Evolutionary conservation across 805 yeast genomes (phyloP).

Genomic region (Pichia eremophila): DNA sequence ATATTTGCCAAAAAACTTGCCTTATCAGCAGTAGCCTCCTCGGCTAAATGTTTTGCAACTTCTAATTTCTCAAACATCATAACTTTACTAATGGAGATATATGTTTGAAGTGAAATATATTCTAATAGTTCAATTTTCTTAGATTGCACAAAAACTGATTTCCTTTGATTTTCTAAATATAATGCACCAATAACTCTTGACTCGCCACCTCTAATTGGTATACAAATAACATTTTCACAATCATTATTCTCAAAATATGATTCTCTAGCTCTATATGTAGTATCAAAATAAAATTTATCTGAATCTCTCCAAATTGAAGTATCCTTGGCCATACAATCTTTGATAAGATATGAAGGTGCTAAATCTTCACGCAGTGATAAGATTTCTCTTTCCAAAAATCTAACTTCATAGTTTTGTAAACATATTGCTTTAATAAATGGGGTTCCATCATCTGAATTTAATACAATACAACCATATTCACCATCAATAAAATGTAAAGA

Average conservation of each 20-base stretch:
- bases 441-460: constrained; percentile 22
- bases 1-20: constrained; percentile 45
- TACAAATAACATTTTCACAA: constrained; percentile 31
- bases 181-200: constrained; percentile 35
- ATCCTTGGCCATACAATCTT: constrained; percentile 31
- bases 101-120: constrained; percentile 42
- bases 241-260: constrained; percentile 30
- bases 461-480: constrained; percentile 26
- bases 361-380: constrained; percentile 31
- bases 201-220: constrained; percentile 34
- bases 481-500: constrained; percentile 24
- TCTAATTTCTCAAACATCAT: constrained; percentile 39
- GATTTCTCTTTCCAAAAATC: constrained; percentile 26
- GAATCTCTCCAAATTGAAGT: constrained; percentile 28
- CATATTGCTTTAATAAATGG: constrained; percentile 24
- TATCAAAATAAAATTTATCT: constrained; percentile 27
- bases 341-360: constrained; percentile 33
- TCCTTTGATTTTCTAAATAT: constrained; percentile 31
- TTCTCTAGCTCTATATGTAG: constrained; percentile 28
- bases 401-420: constrained; percentile 20
- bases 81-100: constrained; percentile 41
- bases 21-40: constrained; percentile 45
- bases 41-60: constrained; percentile 43
- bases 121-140: constrained; percentile 31
- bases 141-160: constrained; percentile 20